Percentiles rank a stretch among this genome's conserved stretches.
phyloP scores from a whole-genome alignment of 2,329 filamentous ascomycete species.

The Dothidotthia symphoricarpi region DNA sequence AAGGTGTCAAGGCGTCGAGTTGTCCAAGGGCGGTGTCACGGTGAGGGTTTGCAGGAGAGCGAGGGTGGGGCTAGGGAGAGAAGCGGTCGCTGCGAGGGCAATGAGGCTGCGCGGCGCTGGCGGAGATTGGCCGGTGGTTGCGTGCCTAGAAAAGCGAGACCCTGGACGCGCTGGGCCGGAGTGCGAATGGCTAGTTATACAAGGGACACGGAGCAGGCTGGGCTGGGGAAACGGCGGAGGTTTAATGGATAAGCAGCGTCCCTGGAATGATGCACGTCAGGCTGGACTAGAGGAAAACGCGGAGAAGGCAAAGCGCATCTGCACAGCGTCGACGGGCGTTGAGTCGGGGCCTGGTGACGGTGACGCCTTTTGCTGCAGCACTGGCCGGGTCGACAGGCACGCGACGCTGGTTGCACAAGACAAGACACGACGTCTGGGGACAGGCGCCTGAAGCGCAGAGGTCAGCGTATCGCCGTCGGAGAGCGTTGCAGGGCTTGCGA shows the following conservation, averaged over 20 bases:
- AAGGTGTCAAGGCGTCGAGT: no score
- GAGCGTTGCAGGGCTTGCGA: no score
- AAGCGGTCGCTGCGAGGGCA: conserved; percentile 18
- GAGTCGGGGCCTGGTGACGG: conserved; percentile 7
- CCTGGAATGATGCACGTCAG: conserved; percentile 14
- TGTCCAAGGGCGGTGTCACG: conserved; percentile 3
- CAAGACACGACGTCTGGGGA: no score
- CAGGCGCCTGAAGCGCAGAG: no score
- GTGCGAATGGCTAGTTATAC: background rate
- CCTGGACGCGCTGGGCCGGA: conserved; percentile 4
- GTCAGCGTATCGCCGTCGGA: no score
- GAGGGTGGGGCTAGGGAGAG: conserved; percentile 10
- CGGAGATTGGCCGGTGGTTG: conserved; percentile 10
- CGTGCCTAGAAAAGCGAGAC: conserved; percentile 4
- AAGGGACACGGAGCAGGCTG: no score
- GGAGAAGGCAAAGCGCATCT: conserved; percentile 21
- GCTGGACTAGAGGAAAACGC: conserved; percentile 28
- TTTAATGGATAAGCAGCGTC: conserved; percentile 3
- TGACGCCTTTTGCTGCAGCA: conserved; percentile 9
- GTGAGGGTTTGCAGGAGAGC: conserved; percentile 2
- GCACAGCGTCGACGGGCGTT: conserved; percentile 10
- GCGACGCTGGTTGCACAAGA: no score
- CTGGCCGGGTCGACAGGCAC: conserved; percentile 5
- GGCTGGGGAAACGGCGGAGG: conserved; percentile 8
- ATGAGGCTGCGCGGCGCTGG: conserved; percentile 15